Evolutionary conservation across 2,329 filamentous ascomycete species (phyloP).

Genomic region (Aspergillus sp.): DNA sequence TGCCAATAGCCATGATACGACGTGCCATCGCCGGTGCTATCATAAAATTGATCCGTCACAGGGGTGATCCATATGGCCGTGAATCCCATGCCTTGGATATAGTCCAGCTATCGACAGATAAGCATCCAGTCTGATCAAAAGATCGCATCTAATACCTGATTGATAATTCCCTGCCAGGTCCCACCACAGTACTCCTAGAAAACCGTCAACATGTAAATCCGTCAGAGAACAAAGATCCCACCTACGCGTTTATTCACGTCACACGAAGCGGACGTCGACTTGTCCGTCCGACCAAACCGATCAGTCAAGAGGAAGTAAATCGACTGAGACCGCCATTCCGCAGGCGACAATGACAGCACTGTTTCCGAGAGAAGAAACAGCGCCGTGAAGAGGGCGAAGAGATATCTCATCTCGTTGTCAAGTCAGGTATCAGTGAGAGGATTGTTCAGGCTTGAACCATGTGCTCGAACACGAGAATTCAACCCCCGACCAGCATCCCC

Average conservation of each 20-base stretch:
- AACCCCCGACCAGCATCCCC: background rate
- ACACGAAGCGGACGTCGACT: conserved; percentile 34
- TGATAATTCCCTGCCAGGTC: conserved; percentile 49
- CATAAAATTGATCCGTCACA: conserved; percentile 39
- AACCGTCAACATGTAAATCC: background rate
- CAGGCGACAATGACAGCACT: conserved; percentile 14
- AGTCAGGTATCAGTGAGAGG: background rate
- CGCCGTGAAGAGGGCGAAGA: background rate
- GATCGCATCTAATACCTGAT: conserved; percentile 14
- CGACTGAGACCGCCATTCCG: conserved; percentile 42
- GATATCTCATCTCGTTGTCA: background rate
- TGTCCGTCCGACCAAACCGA: conserved; percentile 43
- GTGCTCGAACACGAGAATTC: background rate
- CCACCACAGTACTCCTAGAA: conserved; percentile 48
- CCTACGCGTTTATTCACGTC: conserved; percentile 25
- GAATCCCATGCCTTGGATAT: conserved; percentile 51
- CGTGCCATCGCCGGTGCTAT: conserved; percentile 37
- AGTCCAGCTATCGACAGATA: conserved; percentile 40
- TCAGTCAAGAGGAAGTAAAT: conserved; percentile 50
- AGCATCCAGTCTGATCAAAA: background rate
- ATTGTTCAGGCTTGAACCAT: background rate
- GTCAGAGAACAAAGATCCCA: background rate
- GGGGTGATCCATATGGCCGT: conserved; percentile 52
- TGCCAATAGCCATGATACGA: conserved; percentile 55
- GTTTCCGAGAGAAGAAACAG: background rate